Evolutionary conservation across 2,329 filamentous ascomycete species (phyloP).

Genomic region (Penicillium sp.): DNA sequence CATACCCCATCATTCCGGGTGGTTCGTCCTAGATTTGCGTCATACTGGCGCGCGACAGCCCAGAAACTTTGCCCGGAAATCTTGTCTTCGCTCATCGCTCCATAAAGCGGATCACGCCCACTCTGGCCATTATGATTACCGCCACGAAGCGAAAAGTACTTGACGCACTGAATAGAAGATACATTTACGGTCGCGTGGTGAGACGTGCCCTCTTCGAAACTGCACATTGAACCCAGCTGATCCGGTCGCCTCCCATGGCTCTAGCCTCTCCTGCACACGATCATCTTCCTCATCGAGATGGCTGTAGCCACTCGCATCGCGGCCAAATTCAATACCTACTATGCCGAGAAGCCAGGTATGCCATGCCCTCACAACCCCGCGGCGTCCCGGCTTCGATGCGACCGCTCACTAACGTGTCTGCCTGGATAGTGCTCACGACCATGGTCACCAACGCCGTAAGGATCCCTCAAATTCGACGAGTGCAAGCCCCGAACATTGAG

Average conservation of each 20-base stretch:
- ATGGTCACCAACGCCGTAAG: constrained; percentile 96
- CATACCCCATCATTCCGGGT: constrained; percentile 4
- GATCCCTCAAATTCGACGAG: neutral
- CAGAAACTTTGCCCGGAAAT: constrained; percentile 23
- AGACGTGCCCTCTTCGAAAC: constrained; percentile 14
- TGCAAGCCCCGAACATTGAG: neutral
- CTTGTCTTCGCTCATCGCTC: constrained; percentile 25
- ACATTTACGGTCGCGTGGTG: constrained; percentile 48
- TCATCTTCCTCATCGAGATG: constrained; percentile 87
- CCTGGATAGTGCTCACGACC: constrained; percentile 75
- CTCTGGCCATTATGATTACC: constrained; percentile 40
- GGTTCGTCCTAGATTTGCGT: constrained; percentile 32
- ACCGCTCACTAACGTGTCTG: constrained; percentile 18
- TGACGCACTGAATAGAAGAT: constrained; percentile 46
- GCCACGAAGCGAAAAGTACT: constrained; percentile 41
- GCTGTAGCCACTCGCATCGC: constrained; percentile 76
- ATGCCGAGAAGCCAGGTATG: constrained; percentile 81
- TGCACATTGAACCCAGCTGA: constrained; percentile 8
- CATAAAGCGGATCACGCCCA: constrained; percentile 17
- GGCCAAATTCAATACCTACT: constrained; percentile 89
- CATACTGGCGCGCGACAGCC: constrained; percentile 34
- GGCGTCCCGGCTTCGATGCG: neutral
- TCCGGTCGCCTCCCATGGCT: constrained; percentile 10
- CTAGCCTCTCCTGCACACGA: constrained; percentile 81
- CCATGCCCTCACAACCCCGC: constrained; percentile 3